phyloP scores from a whole-genome alignment of 1,284 basidiomycete genomes.

The Ceratobasidium sp. region DNA sequence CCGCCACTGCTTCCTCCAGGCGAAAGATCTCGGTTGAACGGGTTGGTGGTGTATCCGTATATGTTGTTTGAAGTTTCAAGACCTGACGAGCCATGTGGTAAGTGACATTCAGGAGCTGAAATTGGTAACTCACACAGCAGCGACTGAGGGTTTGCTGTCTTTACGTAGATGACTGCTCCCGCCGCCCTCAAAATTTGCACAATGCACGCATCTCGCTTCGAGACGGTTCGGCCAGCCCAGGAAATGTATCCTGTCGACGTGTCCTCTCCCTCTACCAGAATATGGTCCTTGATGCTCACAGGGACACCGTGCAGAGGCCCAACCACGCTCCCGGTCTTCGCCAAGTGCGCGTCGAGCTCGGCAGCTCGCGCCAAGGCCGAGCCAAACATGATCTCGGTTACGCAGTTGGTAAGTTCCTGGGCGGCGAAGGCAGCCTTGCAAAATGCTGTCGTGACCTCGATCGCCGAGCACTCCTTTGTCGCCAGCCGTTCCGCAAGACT shows the following conservation, averaged over 20 bases:
- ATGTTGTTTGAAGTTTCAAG: conserved; percentile 64
- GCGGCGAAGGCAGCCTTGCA: conserved; percentile 52
- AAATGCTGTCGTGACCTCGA: conserved; percentile 52
- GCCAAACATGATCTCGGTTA: conserved; percentile 59
- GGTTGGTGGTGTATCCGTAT: conserved; percentile 65
- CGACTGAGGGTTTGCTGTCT: conserved; percentile 68
- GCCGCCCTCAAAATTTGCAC: conserved; percentile 60
- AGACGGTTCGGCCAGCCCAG: conserved; percentile 61
- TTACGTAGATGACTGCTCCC: conserved; percentile 67
- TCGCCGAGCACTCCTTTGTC: conserved; percentile 48
- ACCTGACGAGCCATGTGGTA: conserved; percentile 50
- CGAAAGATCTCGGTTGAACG: conserved; percentile 64
- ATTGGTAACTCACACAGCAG: conserved; percentile 56
- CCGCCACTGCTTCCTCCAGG: conserved; percentile 71
- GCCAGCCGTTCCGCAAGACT: conserved; percentile 49
- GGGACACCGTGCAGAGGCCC: conserved; percentile 64
- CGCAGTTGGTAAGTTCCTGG: conserved; percentile 56
- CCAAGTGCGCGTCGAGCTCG: conserved; percentile 56
- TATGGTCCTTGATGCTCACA: conserved; percentile 66
- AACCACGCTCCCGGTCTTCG: conserved; percentile 52
- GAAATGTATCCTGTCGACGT: conserved; percentile 64
- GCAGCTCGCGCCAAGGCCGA: conserved; percentile 56
- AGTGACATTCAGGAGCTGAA: neutral
- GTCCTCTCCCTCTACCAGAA: conserved; percentile 61
- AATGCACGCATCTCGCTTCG: conserved; percentile 52